Evolutionary conservation across 202 grass and related monocot genomes (phyloP).

Genomic region (Hordeum pubiflorum): DNA sequence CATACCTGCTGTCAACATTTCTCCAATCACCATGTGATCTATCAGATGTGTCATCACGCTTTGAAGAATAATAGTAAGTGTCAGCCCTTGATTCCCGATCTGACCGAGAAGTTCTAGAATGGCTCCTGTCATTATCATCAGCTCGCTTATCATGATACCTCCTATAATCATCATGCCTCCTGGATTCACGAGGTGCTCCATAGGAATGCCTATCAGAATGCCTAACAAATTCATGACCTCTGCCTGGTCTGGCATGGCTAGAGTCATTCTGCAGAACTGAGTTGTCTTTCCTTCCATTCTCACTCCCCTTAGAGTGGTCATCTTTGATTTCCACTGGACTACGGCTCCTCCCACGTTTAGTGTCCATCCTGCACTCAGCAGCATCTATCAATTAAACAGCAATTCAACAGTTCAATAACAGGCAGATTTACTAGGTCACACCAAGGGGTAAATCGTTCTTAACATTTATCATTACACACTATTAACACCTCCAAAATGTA

Average conservation of each 20-base stretch:
- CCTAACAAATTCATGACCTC: constrained; percentile 45
- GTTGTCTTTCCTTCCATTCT: constrained; percentile 39
- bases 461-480: neutral
- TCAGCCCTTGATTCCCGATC: constrained; percentile 46
- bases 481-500: too few relatives aligned
- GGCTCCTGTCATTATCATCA: constrained; percentile 42
- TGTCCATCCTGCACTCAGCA: constrained; percentile 29
- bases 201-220: constrained; percentile 43
- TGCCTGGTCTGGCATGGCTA: constrained; percentile 26
- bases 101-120: constrained; percentile 44
- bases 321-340: constrained; percentile 50
- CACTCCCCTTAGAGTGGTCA: constrained; percentile 25
- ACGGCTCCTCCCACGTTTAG: constrained; percentile 41
- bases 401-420: constrained; percentile 11
- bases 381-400: constrained; percentile 26
- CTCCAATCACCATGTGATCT: constrained; percentile 33
- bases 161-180: constrained; percentile 62
- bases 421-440: neutral
- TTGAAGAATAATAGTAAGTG: constrained; percentile 36
- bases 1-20: constrained; percentile 29
- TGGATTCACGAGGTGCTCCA: constrained; percentile 38
- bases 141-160: constrained; percentile 45
- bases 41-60: constrained; percentile 27
- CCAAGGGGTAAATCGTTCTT: neutral
- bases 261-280: constrained; percentile 38